Evolutionary conservation across 2,329 filamentous ascomycete species (phyloP).

Genomic region (Colletotrichum sp.): DNA sequence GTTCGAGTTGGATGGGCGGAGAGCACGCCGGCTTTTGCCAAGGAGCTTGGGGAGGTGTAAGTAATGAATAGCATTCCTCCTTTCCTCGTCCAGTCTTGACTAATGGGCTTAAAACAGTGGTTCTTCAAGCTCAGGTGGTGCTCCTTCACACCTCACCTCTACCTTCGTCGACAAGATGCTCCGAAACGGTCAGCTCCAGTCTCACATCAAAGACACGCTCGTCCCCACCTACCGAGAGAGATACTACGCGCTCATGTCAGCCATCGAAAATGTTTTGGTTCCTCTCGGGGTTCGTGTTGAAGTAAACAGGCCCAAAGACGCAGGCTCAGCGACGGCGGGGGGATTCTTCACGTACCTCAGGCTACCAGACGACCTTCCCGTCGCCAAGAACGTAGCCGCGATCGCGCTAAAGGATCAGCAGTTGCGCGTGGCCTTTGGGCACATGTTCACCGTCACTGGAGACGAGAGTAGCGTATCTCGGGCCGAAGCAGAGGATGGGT

Average conservation of each 20-base stretch:
- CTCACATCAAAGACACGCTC: conserved; percentile 23
- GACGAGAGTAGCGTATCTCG: conserved; percentile 52
- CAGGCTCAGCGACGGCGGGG: conserved; percentile 36
- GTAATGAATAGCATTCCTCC: conserved; percentile 33
- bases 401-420: conserved; percentile 64
- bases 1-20: conserved; percentile 87
- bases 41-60: conserved; percentile 57
- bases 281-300: neutral
- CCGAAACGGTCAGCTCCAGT: conserved; percentile 18
- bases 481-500: conserved; percentile 35
- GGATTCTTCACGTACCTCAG: conserved; percentile 71
- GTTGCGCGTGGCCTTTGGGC: conserved; percentile 70
- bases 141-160: conserved; percentile 29
- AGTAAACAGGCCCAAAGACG: neutral
- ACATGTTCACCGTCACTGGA: conserved; percentile 70
- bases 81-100: neutral
- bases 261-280: conserved; percentile 21
- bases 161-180: conserved; percentile 24
- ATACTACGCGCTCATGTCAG: conserved; percentile 21
- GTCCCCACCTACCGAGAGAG: conserved; percentile 24
- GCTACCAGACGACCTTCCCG: conserved; percentile 43
- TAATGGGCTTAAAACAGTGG: neutral
- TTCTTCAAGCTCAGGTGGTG: neutral
- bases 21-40: conserved; percentile 60
- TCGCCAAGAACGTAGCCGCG: conserved; percentile 44